Conservation (phyloP, 2,329 filamentous ascomycete genomes). For the Saccharata proteae region DNA sequence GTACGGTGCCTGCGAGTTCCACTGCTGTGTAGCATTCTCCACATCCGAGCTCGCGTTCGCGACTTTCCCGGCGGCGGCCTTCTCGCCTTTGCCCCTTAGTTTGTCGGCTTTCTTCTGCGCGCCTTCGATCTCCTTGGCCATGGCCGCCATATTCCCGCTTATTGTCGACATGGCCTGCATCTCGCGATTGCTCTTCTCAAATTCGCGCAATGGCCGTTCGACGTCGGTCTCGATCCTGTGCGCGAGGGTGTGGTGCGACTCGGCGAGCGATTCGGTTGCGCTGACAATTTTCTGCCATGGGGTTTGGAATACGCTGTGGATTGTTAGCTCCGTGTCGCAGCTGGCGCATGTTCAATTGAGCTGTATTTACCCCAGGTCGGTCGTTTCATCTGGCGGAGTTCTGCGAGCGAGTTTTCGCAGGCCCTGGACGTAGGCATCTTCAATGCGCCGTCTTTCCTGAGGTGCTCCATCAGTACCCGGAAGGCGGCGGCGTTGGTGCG, state of each 20-base stretch:
- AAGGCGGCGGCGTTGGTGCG: not conserved
- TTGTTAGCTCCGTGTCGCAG: constrained; percentile 1
- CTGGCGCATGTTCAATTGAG: constrained; percentile 2
- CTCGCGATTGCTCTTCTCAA: constrained; percentile 58
- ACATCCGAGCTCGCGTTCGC: constrained; percentile 61
- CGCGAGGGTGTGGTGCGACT: constrained; percentile 71
- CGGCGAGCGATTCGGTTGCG: constrained; percentile 67
- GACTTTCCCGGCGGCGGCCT: constrained; percentile 64
- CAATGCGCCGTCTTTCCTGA: constrained; percentile 83
- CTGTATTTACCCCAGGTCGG: constrained; percentile 78
- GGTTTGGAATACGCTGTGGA: constrained; percentile 65
- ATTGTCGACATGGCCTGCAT: constrained; percentile 71
- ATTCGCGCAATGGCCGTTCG: constrained; percentile 69
- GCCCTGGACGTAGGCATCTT: constrained; percentile 76
- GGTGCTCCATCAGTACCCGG: constrained; percentile 7
- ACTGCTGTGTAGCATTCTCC: constrained; percentile 69
- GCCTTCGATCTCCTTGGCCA: constrained; percentile 76
- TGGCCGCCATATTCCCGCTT: constrained; percentile 62
- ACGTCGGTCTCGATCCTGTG: constrained; percentile 79
- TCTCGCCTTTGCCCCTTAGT: constrained; percentile 64
- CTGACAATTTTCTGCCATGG: constrained; percentile 83
- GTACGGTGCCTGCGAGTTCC: constrained; percentile 89
- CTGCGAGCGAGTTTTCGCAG: constrained; percentile 69
- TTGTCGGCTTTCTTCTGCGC: constrained; percentile 81
- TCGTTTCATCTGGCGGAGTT: constrained; percentile 60